These are phyloP conservation scores for Penicillium paneum DNA, from an alignment of 2,329 filamentous ascomycete genomes.

Conservation along the genomic window DNA sequence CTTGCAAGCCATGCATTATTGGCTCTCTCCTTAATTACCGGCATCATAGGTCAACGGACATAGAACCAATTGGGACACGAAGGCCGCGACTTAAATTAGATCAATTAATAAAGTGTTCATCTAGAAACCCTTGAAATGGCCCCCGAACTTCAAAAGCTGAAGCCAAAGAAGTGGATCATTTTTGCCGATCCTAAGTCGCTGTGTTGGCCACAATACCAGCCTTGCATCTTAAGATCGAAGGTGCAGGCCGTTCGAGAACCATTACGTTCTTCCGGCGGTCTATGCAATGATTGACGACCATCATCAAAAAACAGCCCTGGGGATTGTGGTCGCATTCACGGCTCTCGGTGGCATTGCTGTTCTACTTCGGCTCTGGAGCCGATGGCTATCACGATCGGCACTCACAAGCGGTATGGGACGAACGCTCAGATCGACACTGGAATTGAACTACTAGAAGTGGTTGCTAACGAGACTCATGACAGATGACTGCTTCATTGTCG, in stretches of 20 bases:
- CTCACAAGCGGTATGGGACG: slow-evolving; percentile 19
- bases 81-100: background rate
- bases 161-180: background rate
- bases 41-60: background rate
- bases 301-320: slow-evolving; percentile 25
- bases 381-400: slow-evolving; percentile 20
- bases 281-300: slow-evolving; percentile 22
- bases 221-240: background rate
- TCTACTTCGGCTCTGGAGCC: slow-evolving; percentile 27
- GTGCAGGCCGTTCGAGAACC: background rate
- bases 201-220: background rate
- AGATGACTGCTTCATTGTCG: slow-evolving; percentile 27
- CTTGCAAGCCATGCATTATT: background rate
- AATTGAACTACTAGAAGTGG: background rate
- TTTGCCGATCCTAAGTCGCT: background rate
- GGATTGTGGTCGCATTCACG: slow-evolving; percentile 24
- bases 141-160: background rate
- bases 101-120: background rate
- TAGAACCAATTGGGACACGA: background rate
- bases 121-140: background rate
- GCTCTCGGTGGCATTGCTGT: slow-evolving; percentile 24
- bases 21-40: background rate
- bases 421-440: slow-evolving; percentile 1
- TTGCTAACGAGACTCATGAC: background rate
- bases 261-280: background rate